Evolutionary conservation across 1,284 basidiomycete genomes (phyloP).

Genomic region (Melampsora americana): DNA sequence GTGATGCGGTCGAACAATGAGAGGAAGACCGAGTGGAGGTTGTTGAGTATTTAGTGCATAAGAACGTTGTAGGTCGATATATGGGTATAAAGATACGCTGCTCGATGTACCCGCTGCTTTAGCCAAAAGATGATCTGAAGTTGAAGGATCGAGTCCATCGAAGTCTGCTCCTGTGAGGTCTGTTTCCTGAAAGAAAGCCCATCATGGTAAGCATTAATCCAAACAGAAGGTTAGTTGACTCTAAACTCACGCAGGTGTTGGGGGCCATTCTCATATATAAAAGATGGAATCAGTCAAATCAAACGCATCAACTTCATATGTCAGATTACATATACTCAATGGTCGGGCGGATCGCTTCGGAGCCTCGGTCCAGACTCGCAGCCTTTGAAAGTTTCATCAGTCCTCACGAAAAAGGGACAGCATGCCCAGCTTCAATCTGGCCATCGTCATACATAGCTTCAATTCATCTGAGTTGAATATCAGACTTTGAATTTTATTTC

Average conservation of each 20-base stretch:
- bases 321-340: too few relatives aligned
- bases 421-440: too few relatives aligned
- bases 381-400: neutral
- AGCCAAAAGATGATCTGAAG: conserved; percentile 24
- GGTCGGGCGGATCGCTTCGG: too few relatives aligned
- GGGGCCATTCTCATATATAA: neutral
- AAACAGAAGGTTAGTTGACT: neutral
- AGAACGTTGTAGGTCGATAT: conserved; percentile 36
- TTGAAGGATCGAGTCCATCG: conserved; percentile 37
- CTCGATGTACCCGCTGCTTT: conserved; percentile 13
- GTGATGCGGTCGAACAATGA: conserved; percentile 30
- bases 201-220: neutral
- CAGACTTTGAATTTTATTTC: neutral
- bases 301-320: too few relatives aligned
- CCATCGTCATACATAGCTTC: too few relatives aligned
- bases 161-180: conserved; percentile 38
- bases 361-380: too few relatives aligned
- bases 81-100: conserved; percentile 33
- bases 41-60: conserved; percentile 31
- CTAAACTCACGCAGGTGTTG: conserved; percentile 18
- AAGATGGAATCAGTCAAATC: too few relatives aligned
- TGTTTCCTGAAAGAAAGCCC: conserved; percentile 20
- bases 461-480: too few relatives aligned
- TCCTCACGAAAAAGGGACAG: too few relatives aligned
- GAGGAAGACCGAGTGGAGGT: conserved; percentile 16